Evolutionary conservation across 768 basidiomycete species (phyloP).

Genomic region (Strobilomyces dryophilus): DNA sequence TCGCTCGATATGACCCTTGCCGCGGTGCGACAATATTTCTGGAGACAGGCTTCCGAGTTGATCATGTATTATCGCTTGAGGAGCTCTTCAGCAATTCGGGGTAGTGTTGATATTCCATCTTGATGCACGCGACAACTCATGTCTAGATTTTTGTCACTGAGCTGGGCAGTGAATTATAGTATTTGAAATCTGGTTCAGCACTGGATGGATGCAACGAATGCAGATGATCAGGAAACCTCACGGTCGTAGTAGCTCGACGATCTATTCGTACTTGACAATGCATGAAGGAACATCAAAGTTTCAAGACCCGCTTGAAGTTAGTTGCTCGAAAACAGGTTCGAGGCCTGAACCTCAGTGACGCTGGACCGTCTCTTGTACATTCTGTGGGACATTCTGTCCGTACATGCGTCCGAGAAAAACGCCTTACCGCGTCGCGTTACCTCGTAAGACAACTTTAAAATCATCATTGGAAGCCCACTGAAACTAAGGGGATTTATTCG

Average conservation of each 20-base stretch:
- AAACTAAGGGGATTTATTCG: constrained; percentile 10
- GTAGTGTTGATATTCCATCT: constrained; percentile 3
- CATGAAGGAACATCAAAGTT: neutral
- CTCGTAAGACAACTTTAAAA: neutral
- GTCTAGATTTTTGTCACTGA: neutral
- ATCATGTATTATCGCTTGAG: constrained; percentile 72
- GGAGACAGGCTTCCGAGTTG: constrained; percentile 72
- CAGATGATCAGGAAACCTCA: neutral
- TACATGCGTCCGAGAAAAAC: neutral
- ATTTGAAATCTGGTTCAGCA: constrained; percentile 11
- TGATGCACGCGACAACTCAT: neutral
- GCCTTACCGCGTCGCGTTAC: no score
- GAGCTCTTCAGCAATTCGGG: constrained; percentile 1
- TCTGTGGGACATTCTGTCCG: neutral
- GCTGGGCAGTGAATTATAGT: constrained; percentile 17
- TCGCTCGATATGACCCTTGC: constrained; percentile 88
- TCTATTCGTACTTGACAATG: no score
- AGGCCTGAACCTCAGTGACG: neutral
- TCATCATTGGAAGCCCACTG: neutral
- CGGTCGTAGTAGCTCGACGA: no score
- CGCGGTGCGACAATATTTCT: constrained; percentile 85
- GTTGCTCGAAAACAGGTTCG: neutral
- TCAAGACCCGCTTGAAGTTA: neutral
- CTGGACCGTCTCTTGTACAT: neutral
- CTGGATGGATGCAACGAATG: neutral